phyloP scores from a whole-genome alignment of 2,329 filamentous ascomycete genomes.

The Apiospora sp. region DNA sequence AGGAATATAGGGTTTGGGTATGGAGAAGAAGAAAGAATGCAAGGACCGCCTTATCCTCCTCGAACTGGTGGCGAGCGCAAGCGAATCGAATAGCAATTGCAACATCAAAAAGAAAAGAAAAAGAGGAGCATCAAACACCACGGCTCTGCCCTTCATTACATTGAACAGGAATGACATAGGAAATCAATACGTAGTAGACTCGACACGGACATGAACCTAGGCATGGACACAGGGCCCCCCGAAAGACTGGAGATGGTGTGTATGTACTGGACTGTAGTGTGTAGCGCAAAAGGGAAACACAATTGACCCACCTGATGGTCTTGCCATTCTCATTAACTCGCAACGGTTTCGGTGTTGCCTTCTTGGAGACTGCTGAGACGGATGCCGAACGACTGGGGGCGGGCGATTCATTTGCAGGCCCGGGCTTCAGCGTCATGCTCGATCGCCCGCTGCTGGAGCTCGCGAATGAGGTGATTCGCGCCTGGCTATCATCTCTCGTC shows the following conservation, averaged over 20 bases:
- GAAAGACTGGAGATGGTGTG: slow-evolving; percentile 21
- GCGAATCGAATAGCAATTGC: background rate
- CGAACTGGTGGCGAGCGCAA: slow-evolving; percentile 15
- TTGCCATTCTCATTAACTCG: slow-evolving; percentile 63
- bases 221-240: slow-evolving; percentile 10
- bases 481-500: slow-evolving; percentile 70
- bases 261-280: slow-evolving; percentile 21
- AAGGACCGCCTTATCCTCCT: slow-evolving; percentile 18
- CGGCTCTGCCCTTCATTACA: slow-evolving; percentile 16
- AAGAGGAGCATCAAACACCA: background rate
- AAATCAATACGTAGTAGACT: slow-evolving; percentile 20
- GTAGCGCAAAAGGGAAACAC: slow-evolving; percentile 35
- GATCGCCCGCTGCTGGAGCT: slow-evolving; percentile 74
- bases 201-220: slow-evolving; percentile 16
- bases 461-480: slow-evolving; percentile 72
- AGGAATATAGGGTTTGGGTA: slow-evolving; percentile 27
- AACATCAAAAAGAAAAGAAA: slow-evolving; percentile 12
- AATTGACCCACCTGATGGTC: slow-evolving; percentile 52
- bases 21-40: slow-evolving; percentile 27
- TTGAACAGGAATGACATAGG: slow-evolving; percentile 15
- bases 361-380: slow-evolving; percentile 38
- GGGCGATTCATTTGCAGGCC: slow-evolving; percentile 1
- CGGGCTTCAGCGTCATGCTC: slow-evolving; percentile 67
- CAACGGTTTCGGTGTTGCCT: slow-evolving; percentile 57
- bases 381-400: slow-evolving; percentile 44